Base-by-base conservation (phyloP, 352 stramenopile genomes). In the Pythium coloratum region DNA sequence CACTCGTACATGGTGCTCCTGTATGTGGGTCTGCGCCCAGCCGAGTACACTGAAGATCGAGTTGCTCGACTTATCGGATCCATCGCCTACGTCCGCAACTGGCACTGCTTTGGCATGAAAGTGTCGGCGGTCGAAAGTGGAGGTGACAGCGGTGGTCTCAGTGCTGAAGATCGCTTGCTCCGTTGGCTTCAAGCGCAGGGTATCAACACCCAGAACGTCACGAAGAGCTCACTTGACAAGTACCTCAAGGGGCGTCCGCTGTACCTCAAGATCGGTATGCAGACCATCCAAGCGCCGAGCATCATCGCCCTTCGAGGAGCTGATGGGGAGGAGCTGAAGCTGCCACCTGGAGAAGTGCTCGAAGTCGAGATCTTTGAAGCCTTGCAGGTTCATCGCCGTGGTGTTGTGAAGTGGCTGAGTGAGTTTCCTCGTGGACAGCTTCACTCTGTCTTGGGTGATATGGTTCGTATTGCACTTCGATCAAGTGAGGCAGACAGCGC, bases 21-120 rank as follows among this genome's bases (percentile, higher is more conserved):
- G 53, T 84, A 91, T 65, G 77, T 90, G 32, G 90, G 83, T 44
- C 75, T 96, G 55, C 81, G 81, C 0, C 55, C 73, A 40, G 81
- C 81, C 0, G 86, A 94, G 69, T 95, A 95, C 57, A 87, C 86
- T 8, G 34, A 67, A 14, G 73, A 91, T 20, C 83, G 86, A 20
- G 75, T 96, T 13, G 81, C 82, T 0, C 70, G 77, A 24, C 82
- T 96, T 70, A 78, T 96, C 49, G 88, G 88, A 5, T 94, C 87
- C 14, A 80, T 97, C 47, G 86, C 85, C 8, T 96, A 94, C 40
- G 84, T 97, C 30, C 86, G 89, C 26, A 97, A 96, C 66, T 97
- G 90, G 90, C 90, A 97, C 69, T 94, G 90, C 65, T 97, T 97
- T 63, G 90, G 90, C 0, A 92, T 96, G 84, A 90, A 90, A 33